A percentile compares a stretch with the other conserved stretches of the same genome.
Evolutionary conservation across 2,329 filamentous ascomycete genomes (phyloP).

Genomic region (Emmonsiellopsis sp.): DNA sequence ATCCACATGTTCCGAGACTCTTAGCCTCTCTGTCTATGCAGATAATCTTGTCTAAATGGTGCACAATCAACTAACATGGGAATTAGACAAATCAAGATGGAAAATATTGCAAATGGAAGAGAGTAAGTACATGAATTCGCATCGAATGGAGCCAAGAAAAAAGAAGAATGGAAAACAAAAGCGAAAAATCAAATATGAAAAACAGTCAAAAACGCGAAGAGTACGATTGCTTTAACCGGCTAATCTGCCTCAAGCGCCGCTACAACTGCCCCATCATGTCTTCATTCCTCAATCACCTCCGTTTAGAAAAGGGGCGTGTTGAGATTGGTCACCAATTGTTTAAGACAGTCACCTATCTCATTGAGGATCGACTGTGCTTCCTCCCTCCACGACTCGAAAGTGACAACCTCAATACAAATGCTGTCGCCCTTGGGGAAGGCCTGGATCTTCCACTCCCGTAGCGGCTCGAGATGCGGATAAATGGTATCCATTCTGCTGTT

Average conservation of each 20-base stretch:
- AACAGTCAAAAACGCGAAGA: not conserved
- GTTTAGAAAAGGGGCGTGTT: slow-evolving; percentile 3
- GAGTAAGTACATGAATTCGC: no score
- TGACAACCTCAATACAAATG: slow-evolving; percentile 51
- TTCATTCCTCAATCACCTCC: not conserved
- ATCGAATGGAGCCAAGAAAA: no score
- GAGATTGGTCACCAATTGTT: slow-evolving; percentile 23
- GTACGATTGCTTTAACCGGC: no score
- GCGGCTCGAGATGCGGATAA: slow-evolving; percentile 46
- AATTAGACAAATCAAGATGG: no score
- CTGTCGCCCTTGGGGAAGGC: slow-evolving; percentile 46
- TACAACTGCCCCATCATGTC: not conserved
- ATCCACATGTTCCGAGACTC: no score
- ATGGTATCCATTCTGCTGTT: slow-evolving; percentile 43
- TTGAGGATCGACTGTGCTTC: slow-evolving; percentile 42
- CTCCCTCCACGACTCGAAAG: slow-evolving; percentile 46
- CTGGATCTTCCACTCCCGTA: slow-evolving; percentile 53
- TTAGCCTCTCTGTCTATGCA: no score
- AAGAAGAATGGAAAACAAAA: no score
- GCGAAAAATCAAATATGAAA: not conserved
- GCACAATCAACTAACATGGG: no score
- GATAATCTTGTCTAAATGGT: no score
- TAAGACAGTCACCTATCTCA: slow-evolving; percentile 36
- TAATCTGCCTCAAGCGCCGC: no score
- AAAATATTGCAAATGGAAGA: no score